Evolutionary conservation across 2,329 filamentous ascomycete genomes (phyloP).

Genomic region (Pseudopithomyces chartarum): DNA sequence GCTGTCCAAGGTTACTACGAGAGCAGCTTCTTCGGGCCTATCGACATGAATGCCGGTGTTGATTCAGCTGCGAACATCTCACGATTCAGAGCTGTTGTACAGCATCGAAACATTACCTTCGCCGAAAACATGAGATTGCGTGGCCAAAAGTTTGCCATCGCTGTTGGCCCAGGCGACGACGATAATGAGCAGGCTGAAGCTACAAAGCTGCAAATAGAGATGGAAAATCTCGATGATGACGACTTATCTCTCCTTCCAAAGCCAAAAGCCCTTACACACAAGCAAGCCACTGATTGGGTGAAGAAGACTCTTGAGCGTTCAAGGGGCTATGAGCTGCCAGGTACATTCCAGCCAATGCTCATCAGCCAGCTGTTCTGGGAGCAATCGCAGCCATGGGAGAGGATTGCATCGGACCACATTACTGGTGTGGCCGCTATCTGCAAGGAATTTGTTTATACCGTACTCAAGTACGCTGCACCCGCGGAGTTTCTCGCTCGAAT

Average conservation of each 20-base stretch:
- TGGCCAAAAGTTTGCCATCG: slow-evolving; percentile 51
- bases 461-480: slow-evolving; percentile 47
- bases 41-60: slow-evolving; percentile 21
- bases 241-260: slow-evolving; percentile 8
- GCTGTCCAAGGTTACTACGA: slow-evolving; percentile 60
- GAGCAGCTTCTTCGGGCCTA: slow-evolving; percentile 54
- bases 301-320: slow-evolving; percentile 46
- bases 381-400: slow-evolving; percentile 61
- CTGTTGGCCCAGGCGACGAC: slow-evolving; percentile 18
- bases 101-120: slow-evolving; percentile 57
- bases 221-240: background rate
- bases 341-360: slow-evolving; percentile 64
- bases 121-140: slow-evolving; percentile 46
- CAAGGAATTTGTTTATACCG: slow-evolving; percentile 41
- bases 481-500: slow-evolving; percentile 47
- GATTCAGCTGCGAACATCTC: slow-evolving; percentile 39
- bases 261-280: slow-evolving; percentile 32
- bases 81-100: slow-evolving; percentile 60
- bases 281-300: slow-evolving; percentile 50
- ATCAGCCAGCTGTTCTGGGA: slow-evolving; percentile 64
- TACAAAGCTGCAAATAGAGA: slow-evolving; percentile 15
- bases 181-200: slow-evolving; percentile 8
- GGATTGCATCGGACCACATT: slow-evolving; percentile 45
- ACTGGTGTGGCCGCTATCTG: slow-evolving; percentile 40
- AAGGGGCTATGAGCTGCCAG: slow-evolving; percentile 63